phyloP scores from a whole-genome alignment of 2,329 filamentous ascomycete species.

The Diaporthe citrichinensis region DNA sequence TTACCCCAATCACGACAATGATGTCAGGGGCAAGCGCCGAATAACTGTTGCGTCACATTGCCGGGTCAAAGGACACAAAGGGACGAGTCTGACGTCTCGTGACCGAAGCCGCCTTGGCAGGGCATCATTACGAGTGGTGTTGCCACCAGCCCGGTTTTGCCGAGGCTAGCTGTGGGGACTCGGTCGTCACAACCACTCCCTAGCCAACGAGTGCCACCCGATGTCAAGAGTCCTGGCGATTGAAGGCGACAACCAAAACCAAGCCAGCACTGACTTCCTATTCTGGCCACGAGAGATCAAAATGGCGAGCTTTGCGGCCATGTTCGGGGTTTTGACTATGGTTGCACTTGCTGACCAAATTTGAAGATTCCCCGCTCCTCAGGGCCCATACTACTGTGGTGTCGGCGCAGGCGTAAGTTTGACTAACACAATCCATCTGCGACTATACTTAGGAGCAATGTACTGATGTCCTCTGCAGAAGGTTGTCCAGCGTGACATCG shows the following conservation, averaged over 20 bases:
- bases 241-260: background rate
- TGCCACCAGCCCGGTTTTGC: slow-evolving; percentile 9
- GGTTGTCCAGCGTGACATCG: slow-evolving; percentile 98
- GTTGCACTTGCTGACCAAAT: background rate
- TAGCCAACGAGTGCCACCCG: background rate
- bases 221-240: slow-evolving; percentile 9
- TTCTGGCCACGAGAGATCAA: background rate
- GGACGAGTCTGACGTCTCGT: background rate
- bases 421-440: too few species aligned
- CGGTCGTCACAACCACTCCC: background rate
- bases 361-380: slow-evolving; percentile 87
- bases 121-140: background rate
- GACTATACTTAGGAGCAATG: background rate
- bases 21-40: slow-evolving; percentile 13
- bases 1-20: background rate
- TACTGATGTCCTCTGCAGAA: slow-evolving; percentile 62
- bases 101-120: background rate
- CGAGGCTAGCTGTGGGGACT: slow-evolving; percentile 21
- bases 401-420: slow-evolving; percentile 79
- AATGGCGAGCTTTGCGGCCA: slow-evolving; percentile 4
- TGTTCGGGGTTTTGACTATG: too few species aligned
- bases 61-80: background rate
- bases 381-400: slow-evolving; percentile 98
- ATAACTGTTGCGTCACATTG: slow-evolving; percentile 5
- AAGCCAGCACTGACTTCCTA: background rate